Base-by-base conservation (phyloP, 106 monocot species). In the Alisma plantagoaquatica region DNA sequence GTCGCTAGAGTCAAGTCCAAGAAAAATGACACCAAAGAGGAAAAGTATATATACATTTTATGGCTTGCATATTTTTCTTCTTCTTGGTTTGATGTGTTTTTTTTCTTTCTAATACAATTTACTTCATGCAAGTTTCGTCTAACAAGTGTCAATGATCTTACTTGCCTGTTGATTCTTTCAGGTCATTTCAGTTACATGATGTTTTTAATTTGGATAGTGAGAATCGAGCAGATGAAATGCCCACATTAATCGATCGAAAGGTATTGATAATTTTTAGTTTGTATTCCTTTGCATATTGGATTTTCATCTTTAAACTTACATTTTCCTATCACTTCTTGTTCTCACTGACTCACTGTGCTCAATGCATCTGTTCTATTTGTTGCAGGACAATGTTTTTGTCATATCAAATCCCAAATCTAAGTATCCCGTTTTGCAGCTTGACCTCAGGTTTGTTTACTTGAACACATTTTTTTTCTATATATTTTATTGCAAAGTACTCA, bases 371-470 rank as follows among this genome's bases (percentile, higher is more conserved):
- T 53, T 30, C 19, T 53, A 28, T 30, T 1, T 31, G 32, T 60
- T 33, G 25, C 69, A 91, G 91, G 91, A 91, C 56, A 91, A 91
- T 70, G 84, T 91, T 60, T 91, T 91, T 28, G 85, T 91, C 17
- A 91, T 91, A 67, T 91, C 91, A 62, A 91, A 91, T 64, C 91
- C 84, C 21, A 91, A 91, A 65, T 91, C 91, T 57, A 91, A 81
- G 48, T 91, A 84, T 78, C 91, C 91, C n/a, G 75, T 91, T 46
- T 58, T 91, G 27, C 80, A 91, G 56, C 70, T 91, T 67, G 91
- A 91, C 52, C 69, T 81, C 31, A 84, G 84, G 91, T 84, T 73
- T 17, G 23, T 29, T 27, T 27, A 14, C 32, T 55, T n/a, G 8
- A 1, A 55, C n/a, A n/a, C 15, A 31, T 29, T 28, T n/a, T 28